phyloP scores from a whole-genome alignment of 2,329 filamentous ascomycete species.

The Pseudogymnoascus sp. region DNA sequence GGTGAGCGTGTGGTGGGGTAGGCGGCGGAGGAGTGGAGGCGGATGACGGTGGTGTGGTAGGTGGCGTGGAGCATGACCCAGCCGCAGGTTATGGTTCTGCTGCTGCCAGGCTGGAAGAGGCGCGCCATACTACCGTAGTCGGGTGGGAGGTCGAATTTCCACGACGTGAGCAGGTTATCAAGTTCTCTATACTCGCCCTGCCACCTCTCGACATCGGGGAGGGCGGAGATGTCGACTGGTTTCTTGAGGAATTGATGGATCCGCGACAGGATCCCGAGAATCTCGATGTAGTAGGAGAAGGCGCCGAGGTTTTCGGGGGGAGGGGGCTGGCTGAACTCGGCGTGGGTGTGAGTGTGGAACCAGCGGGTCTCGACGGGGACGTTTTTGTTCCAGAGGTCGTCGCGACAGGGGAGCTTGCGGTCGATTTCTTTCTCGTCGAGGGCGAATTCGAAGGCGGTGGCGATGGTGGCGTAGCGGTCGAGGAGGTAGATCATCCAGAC shows the following conservation, averaged over 20 bases:
- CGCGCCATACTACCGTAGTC: conserved; percentile 83
- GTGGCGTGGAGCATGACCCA: conserved; percentile 91
- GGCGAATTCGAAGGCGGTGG: conserved; percentile 87
- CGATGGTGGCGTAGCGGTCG: conserved; percentile 83
- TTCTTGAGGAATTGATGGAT: conserved; percentile 86
- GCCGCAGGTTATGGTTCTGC: conserved; percentile 68
- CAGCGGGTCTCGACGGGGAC: conserved; percentile 77
- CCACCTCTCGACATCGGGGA: conserved; percentile 84
- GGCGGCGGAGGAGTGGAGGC: conserved; percentile 84
- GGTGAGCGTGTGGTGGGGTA: conserved; percentile 85
- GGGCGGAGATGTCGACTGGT: conserved; percentile 79
- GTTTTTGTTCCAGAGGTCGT: conserved; percentile 80
- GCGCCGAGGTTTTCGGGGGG: conserved; percentile 76
- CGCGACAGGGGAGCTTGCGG: conserved; percentile 76
- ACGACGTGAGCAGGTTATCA: conserved; percentile 70
- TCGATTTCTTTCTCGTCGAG: conserved; percentile 87
- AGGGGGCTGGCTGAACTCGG: conserved; percentile 56
- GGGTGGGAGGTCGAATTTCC: conserved; percentile 76
- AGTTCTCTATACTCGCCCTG: conserved; percentile 80
- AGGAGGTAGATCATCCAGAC: conserved; percentile 95
- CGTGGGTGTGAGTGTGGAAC: conserved; percentile 54
- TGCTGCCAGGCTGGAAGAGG: conserved; percentile 62
- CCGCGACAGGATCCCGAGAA: conserved; percentile 77
- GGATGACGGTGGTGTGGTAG: conserved; percentile 83
- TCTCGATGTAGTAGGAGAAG: conserved; percentile 86